These are phyloP conservation scores for Lathyrus tuberosus DNA, from an alignment of 306 rosid genomes.

Conservation along the genomic window DNA sequence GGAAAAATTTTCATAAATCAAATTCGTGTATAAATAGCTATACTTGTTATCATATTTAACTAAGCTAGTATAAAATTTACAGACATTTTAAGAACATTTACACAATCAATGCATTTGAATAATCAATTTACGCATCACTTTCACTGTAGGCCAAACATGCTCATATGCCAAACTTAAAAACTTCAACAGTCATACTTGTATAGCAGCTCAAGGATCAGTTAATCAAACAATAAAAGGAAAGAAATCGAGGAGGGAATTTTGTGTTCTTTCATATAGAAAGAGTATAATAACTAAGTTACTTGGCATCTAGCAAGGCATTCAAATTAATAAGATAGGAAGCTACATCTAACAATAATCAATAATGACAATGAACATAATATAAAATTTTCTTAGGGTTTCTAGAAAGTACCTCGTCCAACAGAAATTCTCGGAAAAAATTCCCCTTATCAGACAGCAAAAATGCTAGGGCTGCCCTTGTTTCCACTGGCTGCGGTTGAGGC, in stretches of 20 bases:
- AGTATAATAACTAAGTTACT: constrained; percentile 19
- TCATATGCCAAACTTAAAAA: neutral
- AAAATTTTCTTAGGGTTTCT: constrained; percentile 36
- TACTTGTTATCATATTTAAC: neutral
- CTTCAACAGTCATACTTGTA: neutral
- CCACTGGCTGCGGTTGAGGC: constrained; percentile 64
- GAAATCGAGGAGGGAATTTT: neutral
- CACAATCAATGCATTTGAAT: constrained; percentile 9
- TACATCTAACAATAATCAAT: constrained; percentile 26
- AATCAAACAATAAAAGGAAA: constrained; percentile 10
- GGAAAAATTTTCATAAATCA: neutral
- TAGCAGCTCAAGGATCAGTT: neutral
- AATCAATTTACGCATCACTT: constrained; percentile 1
- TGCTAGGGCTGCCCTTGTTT: constrained; percentile 92
- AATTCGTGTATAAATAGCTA: neutral
- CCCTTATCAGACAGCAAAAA: constrained; percentile 91
- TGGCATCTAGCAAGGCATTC: constrained; percentile 19
- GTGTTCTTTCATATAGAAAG: neutral
- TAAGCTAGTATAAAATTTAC: neutral
- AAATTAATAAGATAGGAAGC: constrained; percentile 12
- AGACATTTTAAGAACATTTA: neutral
- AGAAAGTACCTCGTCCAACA: constrained; percentile 86
- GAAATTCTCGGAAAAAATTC: constrained; percentile 93
- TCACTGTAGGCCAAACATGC: constrained; percentile 1
- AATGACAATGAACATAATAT: constrained; percentile 21